Conservation (phyloP, 495 filamentous ascomycete species). For the Neurospora tetrasperma region DNA sequence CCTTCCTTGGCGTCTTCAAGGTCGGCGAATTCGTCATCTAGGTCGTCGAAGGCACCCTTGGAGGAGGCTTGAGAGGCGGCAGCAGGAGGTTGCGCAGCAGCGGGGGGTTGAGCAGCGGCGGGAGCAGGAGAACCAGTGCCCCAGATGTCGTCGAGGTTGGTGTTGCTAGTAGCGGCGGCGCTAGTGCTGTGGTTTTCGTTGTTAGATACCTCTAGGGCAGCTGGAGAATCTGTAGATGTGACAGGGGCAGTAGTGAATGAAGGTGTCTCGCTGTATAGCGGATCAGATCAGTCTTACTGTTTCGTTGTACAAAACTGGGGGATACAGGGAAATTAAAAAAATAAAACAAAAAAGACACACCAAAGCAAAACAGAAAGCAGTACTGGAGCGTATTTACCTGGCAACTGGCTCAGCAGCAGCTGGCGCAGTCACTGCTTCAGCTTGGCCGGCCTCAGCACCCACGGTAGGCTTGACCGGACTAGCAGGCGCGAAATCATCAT, state of each 20-base stretch:
- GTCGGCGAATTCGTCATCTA: constrained; percentile 84
- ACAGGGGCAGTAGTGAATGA: not conserved
- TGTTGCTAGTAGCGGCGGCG: not conserved
- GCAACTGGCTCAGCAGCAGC: constrained; percentile 11
- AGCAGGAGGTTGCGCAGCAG: constrained; percentile 15
- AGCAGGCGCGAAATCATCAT: constrained; percentile 77
- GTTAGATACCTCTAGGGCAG: constrained; percentile 7
- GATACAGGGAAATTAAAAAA: constrained; percentile 1
- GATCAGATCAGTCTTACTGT: not conserved
- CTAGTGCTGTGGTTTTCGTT: constrained; percentile 8
- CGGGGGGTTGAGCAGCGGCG: constrained; percentile 7
- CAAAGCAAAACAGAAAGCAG: not conserved
- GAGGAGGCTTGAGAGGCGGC: constrained; percentile 13
- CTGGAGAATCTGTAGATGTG: constrained; percentile 8
- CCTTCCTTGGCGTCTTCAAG: constrained; percentile 83
- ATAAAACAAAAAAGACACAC: not conserved
- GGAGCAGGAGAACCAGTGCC: constrained; percentile 9
- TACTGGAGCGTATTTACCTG: constrained; percentile 13
- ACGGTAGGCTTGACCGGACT: constrained; percentile 41
- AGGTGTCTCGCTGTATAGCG: constrained; percentile 15
- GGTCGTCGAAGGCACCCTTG: constrained; percentile 52
- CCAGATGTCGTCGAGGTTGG: constrained; percentile 23
- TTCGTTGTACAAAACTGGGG: not conserved
- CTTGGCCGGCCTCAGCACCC: constrained; percentile 12
- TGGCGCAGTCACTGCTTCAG: constrained; percentile 1